A percentile compares a stretch with the other conserved stretches of the same genome.
These are phyloP conservation scores for Xylariaceae sp. DNA, from an alignment of 2,329 filamentous ascomycete species.

Conservation along the genomic window DNA sequence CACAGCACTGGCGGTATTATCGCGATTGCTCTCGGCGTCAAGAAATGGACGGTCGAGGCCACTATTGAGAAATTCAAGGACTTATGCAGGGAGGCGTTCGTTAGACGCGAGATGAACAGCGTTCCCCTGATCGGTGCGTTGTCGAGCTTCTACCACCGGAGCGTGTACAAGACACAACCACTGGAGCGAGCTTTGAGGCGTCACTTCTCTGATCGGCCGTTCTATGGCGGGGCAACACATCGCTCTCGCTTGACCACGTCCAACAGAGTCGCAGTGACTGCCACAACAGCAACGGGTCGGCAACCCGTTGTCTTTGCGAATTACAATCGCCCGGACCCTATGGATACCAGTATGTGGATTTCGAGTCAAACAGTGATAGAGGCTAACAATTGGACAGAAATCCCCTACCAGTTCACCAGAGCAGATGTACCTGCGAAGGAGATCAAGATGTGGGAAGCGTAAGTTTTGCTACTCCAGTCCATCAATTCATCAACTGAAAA, in stretches of 20 bases:
- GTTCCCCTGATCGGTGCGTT: conserved; percentile 25
- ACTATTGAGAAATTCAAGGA: conserved; percentile 28
- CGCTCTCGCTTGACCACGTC: conserved; percentile 18
- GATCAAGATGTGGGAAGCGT: conserved; percentile 29
- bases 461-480: conserved; percentile 8
- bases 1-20: conserved; percentile 25
- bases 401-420: conserved; percentile 24
- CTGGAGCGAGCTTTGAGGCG: conserved; percentile 21
- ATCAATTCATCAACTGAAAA: neutral
- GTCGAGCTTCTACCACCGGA: conserved; percentile 27
- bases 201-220: conserved; percentile 26
- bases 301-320: conserved; percentile 28
- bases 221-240: conserved; percentile 25
- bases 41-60: conserved; percentile 27
- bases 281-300: conserved; percentile 16
- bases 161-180: conserved; percentile 27
- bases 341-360: conserved; percentile 15
- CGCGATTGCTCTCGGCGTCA: conserved; percentile 27
- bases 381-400: conserved; percentile 13
- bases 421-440: conserved; percentile 24
- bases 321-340: conserved; percentile 26
- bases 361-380: neutral
- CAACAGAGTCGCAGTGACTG: conserved; percentile 26
- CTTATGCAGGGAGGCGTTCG: conserved; percentile 24
- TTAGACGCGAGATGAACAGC: conserved; percentile 23